phyloP scores from a whole-genome alignment of 2,329 filamentous ascomycete genomes.

The Pseudogymnoascus sp. region DNA sequence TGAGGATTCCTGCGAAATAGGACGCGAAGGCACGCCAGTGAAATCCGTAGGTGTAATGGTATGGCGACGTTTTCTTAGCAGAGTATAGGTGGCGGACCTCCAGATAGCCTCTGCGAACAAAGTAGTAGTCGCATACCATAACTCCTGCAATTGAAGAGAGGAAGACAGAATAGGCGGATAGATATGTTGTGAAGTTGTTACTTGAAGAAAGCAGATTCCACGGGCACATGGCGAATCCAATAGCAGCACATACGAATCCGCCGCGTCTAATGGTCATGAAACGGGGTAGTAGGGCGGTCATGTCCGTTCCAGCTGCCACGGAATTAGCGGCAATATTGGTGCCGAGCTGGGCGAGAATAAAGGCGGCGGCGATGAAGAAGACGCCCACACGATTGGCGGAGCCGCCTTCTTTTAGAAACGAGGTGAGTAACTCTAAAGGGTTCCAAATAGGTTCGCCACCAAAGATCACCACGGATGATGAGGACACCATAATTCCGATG shows the following conservation, averaged over 20 bases:
- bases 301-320: conserved; percentile 67
- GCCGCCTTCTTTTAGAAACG: conserved; percentile 56
- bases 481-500: conserved; percentile 72
- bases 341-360: conserved; percentile 74
- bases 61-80: conserved; percentile 56
- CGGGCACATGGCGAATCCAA: conserved; percentile 81
- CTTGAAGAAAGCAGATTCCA: conserved; percentile 67
- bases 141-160: conserved; percentile 91
- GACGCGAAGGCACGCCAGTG: conserved; percentile 79
- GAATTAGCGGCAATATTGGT: conserved; percentile 86
- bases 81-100: conserved; percentile 74
- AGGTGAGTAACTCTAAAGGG: conserved; percentile 58
- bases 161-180: conserved; percentile 88
- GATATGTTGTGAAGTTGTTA: conserved; percentile 85
- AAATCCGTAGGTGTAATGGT: conserved; percentile 67
- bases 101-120: conserved; percentile 74
- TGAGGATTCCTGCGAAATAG: conserved; percentile 73
- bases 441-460: conserved; percentile 61
- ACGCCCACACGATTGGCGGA: conserved; percentile 65
- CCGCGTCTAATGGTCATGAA: conserved; percentile 81
- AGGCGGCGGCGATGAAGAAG: conserved; percentile 63
- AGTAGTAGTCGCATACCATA: conserved; percentile 80
- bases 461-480: conserved; percentile 62
- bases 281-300: conserved; percentile 71
- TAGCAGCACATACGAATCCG: conserved; percentile 71